Evolutionary conservation across 1,284 basidiomycete species (phyloP).

Genomic region (Cutaneotrichosporon mucoides): DNA sequence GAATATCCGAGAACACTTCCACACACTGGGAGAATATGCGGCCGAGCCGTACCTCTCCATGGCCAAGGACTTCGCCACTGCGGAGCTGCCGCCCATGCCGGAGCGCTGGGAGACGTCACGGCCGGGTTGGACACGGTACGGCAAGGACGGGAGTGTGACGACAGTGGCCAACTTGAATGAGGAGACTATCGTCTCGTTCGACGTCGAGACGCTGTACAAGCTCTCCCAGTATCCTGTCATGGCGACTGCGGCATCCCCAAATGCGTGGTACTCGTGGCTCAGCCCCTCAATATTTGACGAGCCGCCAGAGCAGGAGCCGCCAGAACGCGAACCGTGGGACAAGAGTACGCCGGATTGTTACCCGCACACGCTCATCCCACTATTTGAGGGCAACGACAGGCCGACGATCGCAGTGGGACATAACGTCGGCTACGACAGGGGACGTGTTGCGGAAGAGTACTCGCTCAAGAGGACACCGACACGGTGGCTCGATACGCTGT

Average conservation of each 20-base stretch:
- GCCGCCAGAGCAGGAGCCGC: constrained; percentile 23
- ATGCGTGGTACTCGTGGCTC: constrained; percentile 94
- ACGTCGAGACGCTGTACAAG: constrained; percentile 88
- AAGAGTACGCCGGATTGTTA: constrained; percentile 20
- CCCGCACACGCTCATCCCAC: constrained; percentile 41
- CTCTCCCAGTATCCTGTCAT: constrained; percentile 79
- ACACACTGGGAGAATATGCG: constrained; percentile 65
- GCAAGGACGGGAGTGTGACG: constrained; percentile 31
- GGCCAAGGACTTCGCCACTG: constrained; percentile 61
- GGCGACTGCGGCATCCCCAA: constrained; percentile 77
- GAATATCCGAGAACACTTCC: constrained; percentile 85
- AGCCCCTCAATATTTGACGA: constrained; percentile 80
- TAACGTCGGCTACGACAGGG: constrained; percentile 92
- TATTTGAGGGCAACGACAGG: constrained; percentile 25
- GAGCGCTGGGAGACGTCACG: constrained; percentile 66
- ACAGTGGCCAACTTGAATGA: constrained; percentile 55
- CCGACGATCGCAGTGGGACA: constrained; percentile 81
- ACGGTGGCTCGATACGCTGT: constrained; percentile 92
- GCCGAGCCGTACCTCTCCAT: constrained; percentile 79
- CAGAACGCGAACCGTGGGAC: constrained; percentile 26
- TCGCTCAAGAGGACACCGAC: constrained; percentile 63
- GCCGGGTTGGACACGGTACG: constrained; percentile 89
- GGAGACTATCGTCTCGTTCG: constrained; percentile 71
- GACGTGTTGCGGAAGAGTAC: constrained; percentile 82
- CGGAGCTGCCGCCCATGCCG: constrained; percentile 58